Percentiles rank a stretch among this genome's conserved stretches.
These are phyloP conservation scores for Colletotrichum chlorophyti DNA, from an alignment of 2,329 filamentous ascomycete species.

Conservation along the genomic window DNA sequence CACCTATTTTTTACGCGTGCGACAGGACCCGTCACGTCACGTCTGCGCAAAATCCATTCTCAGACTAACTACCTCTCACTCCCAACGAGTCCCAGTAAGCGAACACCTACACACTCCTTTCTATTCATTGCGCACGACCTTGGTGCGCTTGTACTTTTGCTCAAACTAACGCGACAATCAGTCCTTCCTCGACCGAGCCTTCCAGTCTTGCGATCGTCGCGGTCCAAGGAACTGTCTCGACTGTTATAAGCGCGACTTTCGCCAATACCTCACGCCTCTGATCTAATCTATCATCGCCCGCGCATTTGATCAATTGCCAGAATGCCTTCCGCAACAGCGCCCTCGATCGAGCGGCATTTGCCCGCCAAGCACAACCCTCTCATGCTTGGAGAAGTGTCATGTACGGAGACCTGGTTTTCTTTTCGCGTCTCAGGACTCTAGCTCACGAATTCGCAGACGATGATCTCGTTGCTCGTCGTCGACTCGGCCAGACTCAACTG, in stretches of 20 bases:
- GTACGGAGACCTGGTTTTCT: conserved; percentile 51
- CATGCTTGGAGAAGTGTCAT: conserved; percentile 69
- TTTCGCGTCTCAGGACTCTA: conserved; percentile 23
- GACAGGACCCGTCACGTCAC: conserved; percentile 20
- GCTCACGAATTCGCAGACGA: conserved; percentile 56
- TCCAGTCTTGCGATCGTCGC: not conserved
- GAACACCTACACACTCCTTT: conserved; percentile 1
- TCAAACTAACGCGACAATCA: conserved; percentile 24
- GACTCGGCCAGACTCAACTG: conserved; percentile 91
- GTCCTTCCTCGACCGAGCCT: conserved; percentile 5
- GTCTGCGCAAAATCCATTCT: not conserved
- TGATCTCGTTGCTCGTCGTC: conserved; percentile 82
- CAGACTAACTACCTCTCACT: not conserved
- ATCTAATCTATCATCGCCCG: conserved; percentile 12
- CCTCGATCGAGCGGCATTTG: conserved; percentile 51
- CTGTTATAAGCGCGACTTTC: conserved; percentile 3
- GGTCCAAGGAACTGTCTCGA: not conserved
- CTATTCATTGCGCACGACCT: not conserved
- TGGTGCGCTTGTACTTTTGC: not conserved
- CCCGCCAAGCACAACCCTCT: conserved; percentile 71
- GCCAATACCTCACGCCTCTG: conserved; percentile 1
- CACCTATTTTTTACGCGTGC: conserved; percentile 15
- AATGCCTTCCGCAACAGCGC: conserved; percentile 43
- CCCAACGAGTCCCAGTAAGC: conserved; percentile 18
- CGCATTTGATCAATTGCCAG: conserved; percentile 2